Evolutionary conservation across 371 early-diverging fungal species (phyloP).

Genomic region (Mortierella sp.): DNA sequence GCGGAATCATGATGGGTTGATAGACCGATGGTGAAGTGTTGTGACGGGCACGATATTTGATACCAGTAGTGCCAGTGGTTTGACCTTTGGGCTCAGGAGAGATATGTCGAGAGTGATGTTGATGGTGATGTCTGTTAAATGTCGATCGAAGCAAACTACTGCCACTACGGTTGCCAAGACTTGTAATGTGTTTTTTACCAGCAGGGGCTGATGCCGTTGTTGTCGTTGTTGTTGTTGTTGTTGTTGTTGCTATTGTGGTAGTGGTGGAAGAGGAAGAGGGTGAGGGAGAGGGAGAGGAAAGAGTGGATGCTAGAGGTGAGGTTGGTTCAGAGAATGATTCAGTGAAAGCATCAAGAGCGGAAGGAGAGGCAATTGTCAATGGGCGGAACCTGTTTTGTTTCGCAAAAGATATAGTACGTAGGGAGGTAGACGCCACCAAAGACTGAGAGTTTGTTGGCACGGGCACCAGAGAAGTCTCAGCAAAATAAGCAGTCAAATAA

Average conservation of each 20-base stretch:
- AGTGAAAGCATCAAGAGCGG: constrained; percentile 2
- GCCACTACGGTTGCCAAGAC: background rate
- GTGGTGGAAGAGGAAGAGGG: too few species aligned
- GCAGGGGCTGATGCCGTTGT: background rate
- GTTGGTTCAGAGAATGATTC: constrained; percentile 6
- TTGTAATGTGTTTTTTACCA: background rate
- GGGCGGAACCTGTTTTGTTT: constrained; percentile 40
- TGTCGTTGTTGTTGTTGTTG: background rate
- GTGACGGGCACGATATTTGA: constrained; percentile 25
- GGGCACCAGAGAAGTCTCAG: constrained; percentile 24
- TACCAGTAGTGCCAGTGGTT: constrained; percentile 5
- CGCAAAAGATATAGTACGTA: constrained; percentile 5
- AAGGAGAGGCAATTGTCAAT: constrained; percentile 12
- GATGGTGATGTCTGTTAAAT: constrained; percentile 6
- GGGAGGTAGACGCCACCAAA: background rate
- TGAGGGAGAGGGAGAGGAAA: too few species aligned
- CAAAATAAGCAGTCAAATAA: constrained; percentile 52
- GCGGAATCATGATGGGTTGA: constrained; percentile 45
- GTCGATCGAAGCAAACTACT: background rate
- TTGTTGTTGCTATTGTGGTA: background rate
- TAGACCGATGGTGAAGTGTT: constrained; percentile 33
- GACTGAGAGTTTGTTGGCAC: constrained; percentile 1
- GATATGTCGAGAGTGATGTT: constrained; percentile 17
- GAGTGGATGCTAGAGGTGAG: background rate
- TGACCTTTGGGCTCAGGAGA: constrained; percentile 8